Percentiles rank a stretch among this genome's conserved stretches.
These are phyloP conservation scores for Yarrowia divulgata DNA, from an alignment of 805 yeast species.

Conservation along the genomic window DNA sequence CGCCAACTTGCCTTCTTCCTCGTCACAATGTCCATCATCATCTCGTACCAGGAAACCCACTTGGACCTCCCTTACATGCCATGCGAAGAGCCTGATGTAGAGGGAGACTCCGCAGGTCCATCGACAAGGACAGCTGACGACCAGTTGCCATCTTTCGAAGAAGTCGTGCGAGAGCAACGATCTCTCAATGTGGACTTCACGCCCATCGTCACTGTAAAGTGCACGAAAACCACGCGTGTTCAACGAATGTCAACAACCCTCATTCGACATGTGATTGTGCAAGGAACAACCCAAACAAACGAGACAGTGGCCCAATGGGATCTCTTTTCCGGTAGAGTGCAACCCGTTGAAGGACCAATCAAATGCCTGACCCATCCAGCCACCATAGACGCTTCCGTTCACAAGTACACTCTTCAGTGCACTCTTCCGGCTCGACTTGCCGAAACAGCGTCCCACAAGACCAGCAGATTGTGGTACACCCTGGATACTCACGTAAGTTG, in stretches of 20 bases:
- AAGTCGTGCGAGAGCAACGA: background rate
- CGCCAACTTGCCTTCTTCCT: background rate
- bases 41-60: background rate
- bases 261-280: background rate
- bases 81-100: background rate
- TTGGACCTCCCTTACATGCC: background rate
- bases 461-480: background rate
- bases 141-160: background rate
- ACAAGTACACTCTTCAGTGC: background rate
- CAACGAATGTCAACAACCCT: background rate
- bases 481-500: background rate
- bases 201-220: background rate
- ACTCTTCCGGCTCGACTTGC: background rate
- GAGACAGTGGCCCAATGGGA: slow-evolving; percentile 1
- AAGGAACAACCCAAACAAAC: too few relatives aligned
- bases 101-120: background rate
- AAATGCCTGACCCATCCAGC: too few relatives aligned
- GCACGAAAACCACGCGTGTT: background rate
- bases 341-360: background rate
- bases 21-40: background rate
- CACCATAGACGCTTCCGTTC: background rate
- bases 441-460: background rate
- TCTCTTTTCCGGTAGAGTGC: background rate
- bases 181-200: background rate
- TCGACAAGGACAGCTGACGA: background rate